Evolutionary conservation across 2,329 filamentous ascomycete genomes (phyloP).

Genomic region (Cladophialophora carrionii): DNA sequence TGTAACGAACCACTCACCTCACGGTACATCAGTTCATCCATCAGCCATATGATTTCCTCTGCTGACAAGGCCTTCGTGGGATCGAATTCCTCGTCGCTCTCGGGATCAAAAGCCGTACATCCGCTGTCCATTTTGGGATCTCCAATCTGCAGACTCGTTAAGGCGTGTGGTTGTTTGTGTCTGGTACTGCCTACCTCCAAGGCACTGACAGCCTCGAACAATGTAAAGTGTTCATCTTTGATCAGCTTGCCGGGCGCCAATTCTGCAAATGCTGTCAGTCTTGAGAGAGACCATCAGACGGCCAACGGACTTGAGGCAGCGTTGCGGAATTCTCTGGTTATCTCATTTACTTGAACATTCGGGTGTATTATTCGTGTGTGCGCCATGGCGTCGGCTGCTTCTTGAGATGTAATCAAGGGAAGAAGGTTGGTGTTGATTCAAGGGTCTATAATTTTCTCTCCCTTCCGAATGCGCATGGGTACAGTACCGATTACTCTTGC

Average conservation of each 20-base stretch:
- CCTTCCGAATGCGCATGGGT: not conserved
- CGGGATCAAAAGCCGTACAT: conserved; percentile 74
- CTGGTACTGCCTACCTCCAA: conserved; percentile 56
- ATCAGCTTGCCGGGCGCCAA: conserved; percentile 73
- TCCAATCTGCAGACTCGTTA: conserved; percentile 74
- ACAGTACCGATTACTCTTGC: not conserved
- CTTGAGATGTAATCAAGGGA: not conserved
- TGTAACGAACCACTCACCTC: conserved; percentile 61
- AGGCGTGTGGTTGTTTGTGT: not conserved
- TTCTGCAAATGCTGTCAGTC: conserved; percentile 19
- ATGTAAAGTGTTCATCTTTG: conserved; percentile 90
- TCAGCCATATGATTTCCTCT: conserved; percentile 84
- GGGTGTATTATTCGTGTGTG: conserved; percentile 29
- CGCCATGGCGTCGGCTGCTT: conserved; percentile 27
- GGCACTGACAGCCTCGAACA: conserved; percentile 89
- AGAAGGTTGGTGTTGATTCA: not conserved
- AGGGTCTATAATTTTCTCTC: not conserved
- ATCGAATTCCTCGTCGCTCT: conserved; percentile 82
- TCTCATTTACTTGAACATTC: conserved; percentile 48
- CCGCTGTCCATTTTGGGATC: conserved; percentile 99
- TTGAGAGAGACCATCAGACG: conserved; percentile 10
- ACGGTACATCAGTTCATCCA: conserved; percentile 87
- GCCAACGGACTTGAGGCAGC: conserved; percentile 54
- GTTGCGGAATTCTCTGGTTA: conserved; percentile 59
- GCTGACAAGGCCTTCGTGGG: conserved; percentile 68